These are phyloP conservation scores for Tylopilus sp. DNA, from an alignment of 1,284 basidiomycete species.

Conservation along the genomic window DNA sequence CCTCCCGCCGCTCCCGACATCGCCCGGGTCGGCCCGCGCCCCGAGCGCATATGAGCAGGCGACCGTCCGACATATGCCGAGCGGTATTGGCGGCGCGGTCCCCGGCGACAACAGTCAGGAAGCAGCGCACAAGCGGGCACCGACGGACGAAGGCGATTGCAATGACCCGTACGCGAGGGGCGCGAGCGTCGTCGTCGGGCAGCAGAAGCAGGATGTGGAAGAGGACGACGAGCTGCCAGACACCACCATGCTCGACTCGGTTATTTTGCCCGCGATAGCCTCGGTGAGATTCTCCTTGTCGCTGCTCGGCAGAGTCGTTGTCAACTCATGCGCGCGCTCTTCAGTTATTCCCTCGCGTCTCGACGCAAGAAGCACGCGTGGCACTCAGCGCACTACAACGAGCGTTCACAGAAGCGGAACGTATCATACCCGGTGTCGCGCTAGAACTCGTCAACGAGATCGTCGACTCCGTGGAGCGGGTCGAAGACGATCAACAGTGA, in stretches of 20 bases:
- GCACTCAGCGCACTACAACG: constrained; percentile 80
- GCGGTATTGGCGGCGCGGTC: constrained; percentile 11
- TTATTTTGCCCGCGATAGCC: constrained; percentile 87
- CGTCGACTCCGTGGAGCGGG: constrained; percentile 87
- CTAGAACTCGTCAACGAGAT: constrained; percentile 82
- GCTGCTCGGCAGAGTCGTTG: not conserved
- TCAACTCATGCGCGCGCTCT: constrained; percentile 3
- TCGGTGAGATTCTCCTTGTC: constrained; percentile 56
- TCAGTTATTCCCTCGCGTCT: constrained; percentile 85
- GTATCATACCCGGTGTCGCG: constrained; percentile 81
- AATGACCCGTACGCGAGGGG: constrained; percentile 40
- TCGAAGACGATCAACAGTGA: constrained; percentile 57
- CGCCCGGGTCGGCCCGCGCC: constrained; percentile 31
- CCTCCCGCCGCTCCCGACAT: constrained; percentile 45
- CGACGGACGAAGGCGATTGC: constrained; percentile 66
- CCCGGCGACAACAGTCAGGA: constrained; percentile 15
- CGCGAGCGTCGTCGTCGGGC: constrained; percentile 17
- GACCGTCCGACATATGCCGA: constrained; percentile 58
- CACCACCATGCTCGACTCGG: constrained; percentile 90
- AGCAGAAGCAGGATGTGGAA: constrained; percentile 41
- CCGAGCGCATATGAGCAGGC: constrained; percentile 56
- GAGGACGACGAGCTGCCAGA: constrained; percentile 71
- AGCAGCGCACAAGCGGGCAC: constrained; percentile 37
- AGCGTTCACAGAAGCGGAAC: constrained; percentile 89
- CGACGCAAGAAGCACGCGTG: constrained; percentile 80